These are phyloP conservation scores for Pulveroboletus sp. DNA, from an alignment of 768 basidiomycete genomes.

Conservation along the genomic window DNA sequence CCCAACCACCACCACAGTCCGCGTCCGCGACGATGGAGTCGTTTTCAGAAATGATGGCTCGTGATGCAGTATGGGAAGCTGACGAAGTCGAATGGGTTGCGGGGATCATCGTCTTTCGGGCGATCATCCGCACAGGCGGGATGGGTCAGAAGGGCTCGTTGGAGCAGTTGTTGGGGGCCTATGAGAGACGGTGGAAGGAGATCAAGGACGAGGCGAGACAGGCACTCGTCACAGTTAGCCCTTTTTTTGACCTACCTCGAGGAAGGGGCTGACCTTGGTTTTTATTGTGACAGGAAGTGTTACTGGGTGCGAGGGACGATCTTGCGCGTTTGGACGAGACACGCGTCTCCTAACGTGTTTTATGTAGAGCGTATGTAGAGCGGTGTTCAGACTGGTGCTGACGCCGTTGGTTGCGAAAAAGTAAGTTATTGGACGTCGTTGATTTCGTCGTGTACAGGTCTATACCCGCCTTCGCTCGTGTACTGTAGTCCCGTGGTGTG, in stretches of 20 bases:
- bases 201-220: conserved; percentile 65
- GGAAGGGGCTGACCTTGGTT: not conserved
- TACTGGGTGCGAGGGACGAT: conserved; percentile 51
- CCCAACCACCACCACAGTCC: not conserved
- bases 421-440: no score
- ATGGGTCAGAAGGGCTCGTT: conserved; percentile 50
- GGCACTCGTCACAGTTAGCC: conserved; percentile 52
- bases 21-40: conserved; percentile 26
- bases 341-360: conserved; percentile 8
- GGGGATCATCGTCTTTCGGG: conserved; percentile 53
- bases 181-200: conserved; percentile 67
- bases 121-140: conserved; percentile 52
- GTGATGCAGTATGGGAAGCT: conserved; percentile 62
- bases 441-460: no score
- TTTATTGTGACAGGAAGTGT: conserved; percentile 37
- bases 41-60: conserved; percentile 56
- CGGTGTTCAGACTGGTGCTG: not conserved
- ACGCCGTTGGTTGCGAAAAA: no score
- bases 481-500: no score
- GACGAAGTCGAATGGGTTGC: conserved; percentile 70
- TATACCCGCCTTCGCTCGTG: no score
- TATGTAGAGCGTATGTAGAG: no score
- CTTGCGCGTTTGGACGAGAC: conserved; percentile 40
- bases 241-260: not conserved
- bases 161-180: conserved; percentile 49